Base-by-base conservation (phyloP, 129 eudicot species). In the Arctium lappa region DNA sequence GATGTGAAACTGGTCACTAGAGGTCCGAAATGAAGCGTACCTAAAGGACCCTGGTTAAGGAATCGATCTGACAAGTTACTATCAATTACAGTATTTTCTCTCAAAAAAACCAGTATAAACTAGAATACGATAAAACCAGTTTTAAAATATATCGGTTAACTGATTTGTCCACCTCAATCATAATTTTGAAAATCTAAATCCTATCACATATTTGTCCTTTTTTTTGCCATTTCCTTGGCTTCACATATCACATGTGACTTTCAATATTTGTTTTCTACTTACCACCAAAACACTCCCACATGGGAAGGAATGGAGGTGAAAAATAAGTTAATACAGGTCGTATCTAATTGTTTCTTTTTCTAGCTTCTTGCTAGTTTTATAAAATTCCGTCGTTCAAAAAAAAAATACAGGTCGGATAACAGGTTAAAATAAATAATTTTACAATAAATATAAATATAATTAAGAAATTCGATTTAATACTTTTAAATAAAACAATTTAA, bases 171-270 rank as follows among this genome's bases (percentile, higher is more conserved):
- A 56, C 65, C 63, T 56, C 65, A 56, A 56, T 60, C 48, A 62
- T 84, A 34, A 36, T 50, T 56, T 73, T 16, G 72, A 44, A 36
- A 73, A 40, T 63, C 83, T 73, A 34, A 73, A 84, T 79, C 60
- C 18, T 56, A 73, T 79, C 80, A 79, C 83, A 73, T 65, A 72
- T 79, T 79, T 73, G 86, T 70, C 82, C 78, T 76, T 83, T 75
- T 82, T 73, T 82, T 73, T 78, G 74, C 39, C 33, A 62, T 60
- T 72, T 72, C 22, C 12, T 31, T 40, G 38, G 40, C 44, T 72
- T 76, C 44, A 33, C 1, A 3, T 70, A 34, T 73, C 76, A 75
- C 87, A 84, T 79, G 87, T 73, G 79, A 84, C 80, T 50, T 12
- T 71, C 75, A 15, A 79, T 72, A 33, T 63, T 79, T 79, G 83